Base-by-base conservation (phyloP, 306 rosid species). In the Cucurbita argyrosperma region DNA sequence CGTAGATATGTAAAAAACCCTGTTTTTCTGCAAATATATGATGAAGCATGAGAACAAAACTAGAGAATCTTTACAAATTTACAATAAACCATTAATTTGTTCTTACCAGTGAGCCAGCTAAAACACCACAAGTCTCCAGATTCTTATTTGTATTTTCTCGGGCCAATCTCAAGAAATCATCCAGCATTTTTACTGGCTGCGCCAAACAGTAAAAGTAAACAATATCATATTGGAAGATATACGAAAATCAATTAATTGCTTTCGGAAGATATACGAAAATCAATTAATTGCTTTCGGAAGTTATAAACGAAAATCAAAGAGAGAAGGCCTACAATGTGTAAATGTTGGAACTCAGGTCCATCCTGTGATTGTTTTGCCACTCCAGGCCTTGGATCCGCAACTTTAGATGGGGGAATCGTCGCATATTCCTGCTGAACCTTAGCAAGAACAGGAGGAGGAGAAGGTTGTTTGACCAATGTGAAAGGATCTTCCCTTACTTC, bases 331-430 rank as follows among this genome's bases (percentile, higher is more conserved):
- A 95, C 97, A 76, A 95, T 76, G 55, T 95, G 97, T 73, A 95
- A 78, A 83, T 87, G 96, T 80, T 89, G 96, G 80, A 78, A 95
- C 73, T 82, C 71, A 76, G 96, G 56, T 74, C 86, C 93, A 79
- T 88, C 89, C 68, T 57, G 81, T 66, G 89, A 86, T 71, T 89
- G 82, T 60, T 77, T 88, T 72, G 93, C 86, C 16, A 86, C 88
- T 71, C 97, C 99, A 72, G 99, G 99, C 76, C 96, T 91, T 76
- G 99, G 99, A 82, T 95, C 99, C 62, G 97, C 99, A 83, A 95
- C 97, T 85, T 84, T 88, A 75, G 99, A 88, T 76, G 90, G 96
- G 79, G 90, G 97, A 82, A 91, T 88, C 21, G 85, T 81, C 38
- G 86, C 38, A 72, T 10, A 45, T n/a, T 83, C 88, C 38, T 82